Conservation (phyloP, 345 rosid species). For the Conringia planisiliqua region DNA sequence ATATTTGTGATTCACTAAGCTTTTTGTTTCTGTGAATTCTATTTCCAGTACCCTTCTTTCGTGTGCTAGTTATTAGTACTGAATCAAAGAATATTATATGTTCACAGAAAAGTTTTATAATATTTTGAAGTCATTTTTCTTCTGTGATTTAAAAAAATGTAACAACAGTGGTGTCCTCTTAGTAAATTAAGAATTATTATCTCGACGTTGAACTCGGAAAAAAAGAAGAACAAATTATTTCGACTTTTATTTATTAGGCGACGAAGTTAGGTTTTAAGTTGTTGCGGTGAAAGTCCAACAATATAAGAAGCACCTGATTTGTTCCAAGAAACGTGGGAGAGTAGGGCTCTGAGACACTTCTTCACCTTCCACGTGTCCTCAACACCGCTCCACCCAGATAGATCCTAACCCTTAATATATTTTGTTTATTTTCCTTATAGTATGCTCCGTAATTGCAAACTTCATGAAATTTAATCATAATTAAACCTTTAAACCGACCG, state of each 20-base stretch:
- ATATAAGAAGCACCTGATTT: not conserved
- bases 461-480: not conserved
- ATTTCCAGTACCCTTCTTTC: not conserved
- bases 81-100: not conserved
- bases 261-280: not conserved
- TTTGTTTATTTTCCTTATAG: not conserved
- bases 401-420: not conserved
- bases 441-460: not conserved
- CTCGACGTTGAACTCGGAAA: not conserved
- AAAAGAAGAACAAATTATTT: not conserved
- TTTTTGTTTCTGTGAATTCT: not conserved
- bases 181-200: not conserved
- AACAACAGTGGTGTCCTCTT: not conserved
- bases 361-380: slow-evolving; percentile 18
- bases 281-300: not conserved
- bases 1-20: not conserved
- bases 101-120: not conserved
- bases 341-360: not conserved
- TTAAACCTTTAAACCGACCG: not conserved
- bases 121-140: not conserved
- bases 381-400: not conserved
- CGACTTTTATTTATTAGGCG: not conserved
- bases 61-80: not conserved
- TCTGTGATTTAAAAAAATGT: not conserved
- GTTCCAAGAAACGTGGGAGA: slow-evolving; percentile 28